A percentile compares a stretch with the other conserved stretches of the same genome.
Conservation (phyloP, 208 protist species). For the Acanthamoeba culbertsoni region DNA sequence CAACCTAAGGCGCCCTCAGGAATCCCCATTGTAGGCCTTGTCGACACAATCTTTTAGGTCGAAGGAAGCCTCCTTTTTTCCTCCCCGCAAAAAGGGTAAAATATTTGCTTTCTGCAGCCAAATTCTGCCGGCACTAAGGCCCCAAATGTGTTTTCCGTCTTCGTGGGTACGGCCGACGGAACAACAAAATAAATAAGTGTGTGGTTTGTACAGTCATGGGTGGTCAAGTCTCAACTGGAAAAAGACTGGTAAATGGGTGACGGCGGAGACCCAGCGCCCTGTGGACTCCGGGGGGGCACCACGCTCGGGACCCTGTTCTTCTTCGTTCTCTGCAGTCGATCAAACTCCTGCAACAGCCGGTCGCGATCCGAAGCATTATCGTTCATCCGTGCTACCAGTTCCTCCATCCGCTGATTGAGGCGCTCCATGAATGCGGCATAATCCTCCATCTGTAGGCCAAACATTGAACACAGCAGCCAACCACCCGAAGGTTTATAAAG, state of each 20-base stretch:
- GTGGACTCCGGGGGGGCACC: not conserved
- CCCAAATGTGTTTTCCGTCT: too few relatives aligned
- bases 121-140: too few relatives aligned
- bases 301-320: not conserved
- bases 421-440: not conserved
- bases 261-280: not conserved
- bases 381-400: conserved; percentile 23
- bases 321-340: not conserved
- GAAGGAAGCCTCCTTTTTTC: too few relatives aligned
- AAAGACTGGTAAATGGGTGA: not conserved
- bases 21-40: too few relatives aligned
- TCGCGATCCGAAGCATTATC: conserved; percentile 7
- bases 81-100: too few relatives aligned
- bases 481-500: not conserved
- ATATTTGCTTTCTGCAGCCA: too few relatives aligned
- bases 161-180: too few relatives aligned
- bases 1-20: too few relatives aligned
- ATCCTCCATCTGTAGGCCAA: not conserved
- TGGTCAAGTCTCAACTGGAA: too few relatives aligned
- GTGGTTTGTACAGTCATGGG: too few relatives aligned
- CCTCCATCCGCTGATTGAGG: conserved; percentile 16
- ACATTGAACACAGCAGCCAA: not conserved
- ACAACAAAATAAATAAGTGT: too few relatives aligned
- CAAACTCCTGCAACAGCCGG: conserved; percentile 38
- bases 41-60: too few relatives aligned